Percentiles rank a stretch among this genome's conserved stretches.
phyloP scores from a whole-genome alignment of 2,329 filamentous ascomycete genomes.

The Sporothrix phasma region DNA sequence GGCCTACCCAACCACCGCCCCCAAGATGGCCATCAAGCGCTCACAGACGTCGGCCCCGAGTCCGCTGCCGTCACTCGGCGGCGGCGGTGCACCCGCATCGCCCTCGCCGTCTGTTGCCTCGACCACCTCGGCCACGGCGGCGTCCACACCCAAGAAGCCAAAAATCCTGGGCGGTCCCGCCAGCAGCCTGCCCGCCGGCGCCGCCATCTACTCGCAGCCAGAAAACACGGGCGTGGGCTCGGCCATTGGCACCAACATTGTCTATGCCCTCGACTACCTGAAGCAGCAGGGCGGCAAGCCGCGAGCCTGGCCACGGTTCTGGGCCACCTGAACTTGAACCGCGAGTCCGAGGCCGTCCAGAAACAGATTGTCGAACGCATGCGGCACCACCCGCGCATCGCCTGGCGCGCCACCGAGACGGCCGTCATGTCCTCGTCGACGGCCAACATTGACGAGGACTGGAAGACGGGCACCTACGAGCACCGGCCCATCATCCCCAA shows the following conservation, averaged over 20 bases:
- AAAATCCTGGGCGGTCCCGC: constrained; percentile 34
- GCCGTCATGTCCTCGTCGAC: constrained; percentile 35
- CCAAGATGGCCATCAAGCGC: constrained; percentile 47
- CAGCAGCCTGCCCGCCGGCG: background rate
- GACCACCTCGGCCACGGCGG: constrained; percentile 37
- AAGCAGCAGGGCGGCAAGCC: constrained; percentile 59
- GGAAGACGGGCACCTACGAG: constrained; percentile 61
- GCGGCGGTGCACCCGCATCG: constrained; percentile 43
- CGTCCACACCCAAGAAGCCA: constrained; percentile 54
- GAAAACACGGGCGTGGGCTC: constrained; percentile 64
- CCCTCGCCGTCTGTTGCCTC: constrained; percentile 50
- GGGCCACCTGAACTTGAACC: constrained; percentile 64
- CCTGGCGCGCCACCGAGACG: constrained; percentile 41
- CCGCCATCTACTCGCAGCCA: constrained; percentile 63
- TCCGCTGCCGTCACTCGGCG: constrained; percentile 50
- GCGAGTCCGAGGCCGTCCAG: constrained; percentile 51
- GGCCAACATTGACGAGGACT: constrained; percentile 25
- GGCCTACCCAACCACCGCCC: constrained; percentile 53
- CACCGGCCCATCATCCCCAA: constrained; percentile 74
- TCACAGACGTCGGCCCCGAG: constrained; percentile 37
- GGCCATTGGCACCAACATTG: constrained; percentile 78
- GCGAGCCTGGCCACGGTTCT: constrained; percentile 68
- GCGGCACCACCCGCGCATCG: constrained; percentile 50
- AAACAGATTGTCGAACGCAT: constrained; percentile 58
- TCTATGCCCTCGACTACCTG: constrained; percentile 77